Percentiles rank a stretch among this genome's conserved stretches.
These are phyloP conservation scores for Cyclotella kingstonii DNA, from an alignment of 108 stramenopile species.

Conservation along the genomic window DNA sequence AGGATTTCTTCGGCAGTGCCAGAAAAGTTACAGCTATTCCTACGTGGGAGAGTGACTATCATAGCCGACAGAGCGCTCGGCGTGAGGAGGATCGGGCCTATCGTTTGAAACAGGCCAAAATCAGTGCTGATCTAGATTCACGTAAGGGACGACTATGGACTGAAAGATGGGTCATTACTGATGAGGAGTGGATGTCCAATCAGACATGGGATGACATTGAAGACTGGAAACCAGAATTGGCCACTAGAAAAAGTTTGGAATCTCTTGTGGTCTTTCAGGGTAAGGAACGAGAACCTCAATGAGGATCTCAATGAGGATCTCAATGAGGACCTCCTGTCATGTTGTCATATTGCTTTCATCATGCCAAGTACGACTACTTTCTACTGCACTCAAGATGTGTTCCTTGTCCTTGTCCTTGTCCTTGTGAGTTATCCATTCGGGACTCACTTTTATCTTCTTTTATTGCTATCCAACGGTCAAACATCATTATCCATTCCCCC, in stretches of 20 bases:
- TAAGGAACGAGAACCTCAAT: too few species aligned
- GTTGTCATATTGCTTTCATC: not conserved
- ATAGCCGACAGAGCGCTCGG: too few species aligned
- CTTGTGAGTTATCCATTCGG: too few species aligned
- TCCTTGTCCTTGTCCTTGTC: not conserved
- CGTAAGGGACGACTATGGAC: slow-evolving; percentile 65
- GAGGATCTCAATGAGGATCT: too few species aligned
- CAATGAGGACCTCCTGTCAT: not conserved
- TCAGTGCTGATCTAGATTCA: too few species aligned
- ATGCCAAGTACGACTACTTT: not conserved
- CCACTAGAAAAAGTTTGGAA: slow-evolving; percentile 65
- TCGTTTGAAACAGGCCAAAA: too few species aligned
- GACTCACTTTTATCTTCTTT: not conserved
- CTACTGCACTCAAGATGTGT: not conserved
- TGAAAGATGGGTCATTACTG: slow-evolving; percentile 60
- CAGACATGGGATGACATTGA: slow-evolving; percentile 57
- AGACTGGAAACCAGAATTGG: slow-evolving; percentile 66
- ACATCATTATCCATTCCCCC: not conserved
- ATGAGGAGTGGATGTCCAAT: slow-evolving; percentile 65
- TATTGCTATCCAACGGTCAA: not conserved
- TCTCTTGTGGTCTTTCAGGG: slow-evolving; percentile 55
- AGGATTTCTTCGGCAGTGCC: too few species aligned
- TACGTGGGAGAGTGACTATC: too few species aligned
- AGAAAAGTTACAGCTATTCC: too few species aligned
- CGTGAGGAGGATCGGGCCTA: too few species aligned